Base-by-base conservation (phyloP, 768 basidiomycete genomes). In the Dacryopinax spathularia region DNA sequence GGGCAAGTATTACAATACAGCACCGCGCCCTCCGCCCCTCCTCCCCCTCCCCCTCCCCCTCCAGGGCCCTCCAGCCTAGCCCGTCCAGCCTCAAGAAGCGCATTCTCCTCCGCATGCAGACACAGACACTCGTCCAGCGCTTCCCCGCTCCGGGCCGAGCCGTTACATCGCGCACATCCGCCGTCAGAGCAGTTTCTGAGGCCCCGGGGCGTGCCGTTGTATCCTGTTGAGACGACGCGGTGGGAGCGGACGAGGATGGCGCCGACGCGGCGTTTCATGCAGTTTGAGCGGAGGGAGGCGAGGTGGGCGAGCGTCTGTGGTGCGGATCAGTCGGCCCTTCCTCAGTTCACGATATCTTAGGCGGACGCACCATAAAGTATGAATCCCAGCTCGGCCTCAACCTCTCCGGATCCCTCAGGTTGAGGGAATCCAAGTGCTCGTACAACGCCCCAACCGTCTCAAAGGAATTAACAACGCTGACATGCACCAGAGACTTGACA, bases 1-100 rank as follows among this genome's bases (percentile, higher is more conserved):
- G 96, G 96, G 69, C 96, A 99, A 93, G 96, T 99, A 71, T 99
- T 99, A 81, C 96, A 99, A 72, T 98, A 99, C 15, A 99, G 72
- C n/a, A 90, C 88, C 1, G 89, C 83, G 60, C 85, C 83, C 60
- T 78, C 75, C 56, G 72, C 71, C 1, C 76, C 77, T 2, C 68
- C 70, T 4, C 88, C 89, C 3, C 48, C n/a, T n/a, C n/a, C n/a
- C n/a, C n/a, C n/a, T n/a, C n/a, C n/a, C n/a, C n/a, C n/a, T n/a
- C n/a, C n/a, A n/a, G n/a, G n/a, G n/a, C n/a, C n/a, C n/a, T n/a
- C 18, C n/a, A 95, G 82, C 56, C 96, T 79, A 65, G 97, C 96
- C 64, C 91, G 76, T 18, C 96, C 95, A 1, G 92, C 92, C 76
- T 98, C 95, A 1, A 98, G 75, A 15, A 98, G 77, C 0, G 95